Conservation (phyloP, 768 basidiomycete genomes). For the Mycena galericulata region DNA sequence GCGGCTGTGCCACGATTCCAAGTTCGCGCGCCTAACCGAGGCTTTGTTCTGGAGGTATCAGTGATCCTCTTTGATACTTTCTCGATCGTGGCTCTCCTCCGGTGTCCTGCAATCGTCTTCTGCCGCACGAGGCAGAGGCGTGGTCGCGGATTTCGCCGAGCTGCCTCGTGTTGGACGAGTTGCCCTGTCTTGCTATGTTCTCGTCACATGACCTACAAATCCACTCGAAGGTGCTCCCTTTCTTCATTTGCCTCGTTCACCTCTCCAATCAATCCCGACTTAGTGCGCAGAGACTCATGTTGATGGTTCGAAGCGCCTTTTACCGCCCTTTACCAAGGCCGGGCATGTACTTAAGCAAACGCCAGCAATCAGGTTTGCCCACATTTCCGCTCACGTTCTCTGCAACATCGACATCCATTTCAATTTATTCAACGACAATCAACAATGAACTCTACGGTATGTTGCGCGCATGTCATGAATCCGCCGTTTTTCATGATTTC, state of each 20-base stretch:
- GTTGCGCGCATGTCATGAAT: neutral
- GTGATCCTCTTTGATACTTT: conserved; percentile 12
- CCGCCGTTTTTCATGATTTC: neutral
- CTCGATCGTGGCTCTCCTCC: neutral
- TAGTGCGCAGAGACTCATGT: conserved; percentile 41
- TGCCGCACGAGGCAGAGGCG: conserved; percentile 37
- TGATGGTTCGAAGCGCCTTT: conserved; percentile 33
- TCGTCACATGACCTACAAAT: conserved; percentile 39
- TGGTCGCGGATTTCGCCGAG: conserved; percentile 45
- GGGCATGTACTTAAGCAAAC: conserved; percentile 37
- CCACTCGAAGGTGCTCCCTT: conserved; percentile 36
- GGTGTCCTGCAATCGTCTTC: too few relatives aligned
- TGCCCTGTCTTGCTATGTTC: conserved; percentile 38
- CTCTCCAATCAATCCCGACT: conserved; percentile 34
- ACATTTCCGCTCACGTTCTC: conserved; percentile 1
- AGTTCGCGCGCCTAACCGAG: neutral
- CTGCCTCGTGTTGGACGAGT: conserved; percentile 2
- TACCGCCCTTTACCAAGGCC: conserved; percentile 31
- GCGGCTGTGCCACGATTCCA: neutral
- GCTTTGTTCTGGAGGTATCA: conserved; percentile 7
- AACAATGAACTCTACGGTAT: conserved; percentile 30
- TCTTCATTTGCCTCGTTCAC: conserved; percentile 38
- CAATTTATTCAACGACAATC: conserved; percentile 19
- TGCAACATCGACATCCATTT: conserved; percentile 1
- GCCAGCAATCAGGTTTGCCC: conserved; percentile 25